These are phyloP conservation scores for Schoenoplectus tabernaemontani DNA, from an alignment of 202 grass and related monocot species.

Conservation along the genomic window DNA sequence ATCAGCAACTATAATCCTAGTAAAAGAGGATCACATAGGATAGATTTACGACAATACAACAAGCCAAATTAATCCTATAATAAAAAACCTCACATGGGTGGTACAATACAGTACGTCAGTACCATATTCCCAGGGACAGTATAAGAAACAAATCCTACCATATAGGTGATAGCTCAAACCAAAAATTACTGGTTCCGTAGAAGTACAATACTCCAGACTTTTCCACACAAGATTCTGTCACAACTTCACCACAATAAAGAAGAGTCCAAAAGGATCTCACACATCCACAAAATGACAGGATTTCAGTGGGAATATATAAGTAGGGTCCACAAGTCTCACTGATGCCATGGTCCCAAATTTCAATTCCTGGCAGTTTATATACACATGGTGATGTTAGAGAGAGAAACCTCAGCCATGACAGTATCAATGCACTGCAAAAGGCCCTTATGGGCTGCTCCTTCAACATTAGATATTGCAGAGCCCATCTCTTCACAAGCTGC, in stretches of 20 bases:
- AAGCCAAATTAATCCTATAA: background rate
- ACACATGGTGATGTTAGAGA: background rate
- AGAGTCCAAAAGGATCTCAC: background rate
- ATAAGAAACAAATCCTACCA: background rate
- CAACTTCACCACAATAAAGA: background rate
- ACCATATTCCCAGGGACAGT: background rate
- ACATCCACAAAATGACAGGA: background rate
- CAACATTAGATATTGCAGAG: slow-evolving; percentile 76
- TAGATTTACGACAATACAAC: background rate
- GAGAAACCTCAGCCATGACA: slow-evolving; percentile 83
- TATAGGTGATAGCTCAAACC: background rate
- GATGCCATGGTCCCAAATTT: background rate
- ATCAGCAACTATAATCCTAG: background rate
- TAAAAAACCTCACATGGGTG: background rate
- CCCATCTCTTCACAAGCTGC: slow-evolving; percentile 95
- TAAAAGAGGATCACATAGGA: background rate
- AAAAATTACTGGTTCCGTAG: background rate
- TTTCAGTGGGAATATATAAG: background rate
- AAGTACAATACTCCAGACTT: background rate
- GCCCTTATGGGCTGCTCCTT: slow-evolving; percentile 91
- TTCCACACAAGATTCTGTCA: background rate
- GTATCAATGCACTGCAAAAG: slow-evolving; percentile 93
- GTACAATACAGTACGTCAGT: background rate
- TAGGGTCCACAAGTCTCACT: slow-evolving; percentile 1
- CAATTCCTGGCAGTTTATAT: background rate